These are phyloP conservation scores for Begonia loranthoides DNA, from an alignment of 306 rosid genomes.

Conservation along the genomic window DNA sequence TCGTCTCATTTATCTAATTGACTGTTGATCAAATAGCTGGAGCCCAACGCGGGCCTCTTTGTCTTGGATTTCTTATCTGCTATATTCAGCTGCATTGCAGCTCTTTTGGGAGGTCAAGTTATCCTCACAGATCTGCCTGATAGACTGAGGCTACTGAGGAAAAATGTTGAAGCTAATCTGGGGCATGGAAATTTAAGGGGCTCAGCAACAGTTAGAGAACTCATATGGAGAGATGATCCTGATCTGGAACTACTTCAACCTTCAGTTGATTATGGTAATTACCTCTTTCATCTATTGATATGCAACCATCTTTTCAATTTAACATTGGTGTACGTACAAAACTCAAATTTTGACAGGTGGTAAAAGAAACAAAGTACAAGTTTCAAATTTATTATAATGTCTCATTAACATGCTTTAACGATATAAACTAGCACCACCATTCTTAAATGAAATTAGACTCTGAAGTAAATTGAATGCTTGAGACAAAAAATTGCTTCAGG, in stretches of 20 bases:
- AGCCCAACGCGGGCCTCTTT: too few species aligned
- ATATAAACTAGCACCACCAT: too few species aligned
- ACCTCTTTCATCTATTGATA: background rate
- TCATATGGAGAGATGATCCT: constrained; percentile 72
- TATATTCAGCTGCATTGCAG: constrained; percentile 58
- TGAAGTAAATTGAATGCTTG: too few species aligned
- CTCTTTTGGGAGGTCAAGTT: constrained; percentile 71
- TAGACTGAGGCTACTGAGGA: constrained; percentile 55
- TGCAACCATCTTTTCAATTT: too few species aligned
- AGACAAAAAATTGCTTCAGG: too few species aligned
- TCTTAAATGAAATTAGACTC: background rate
- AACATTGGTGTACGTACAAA: too few species aligned
- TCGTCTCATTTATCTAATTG: too few species aligned
- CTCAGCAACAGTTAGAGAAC: constrained; percentile 45
- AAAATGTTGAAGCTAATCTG: constrained; percentile 58
- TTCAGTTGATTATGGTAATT: constrained; percentile 52
- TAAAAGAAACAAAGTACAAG: too few species aligned
- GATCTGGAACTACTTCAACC: constrained; percentile 38
- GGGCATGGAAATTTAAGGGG: constrained; percentile 36
- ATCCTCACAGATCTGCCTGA: constrained; percentile 68
- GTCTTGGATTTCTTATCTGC: constrained; percentile 5
- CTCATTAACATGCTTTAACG: too few species aligned
- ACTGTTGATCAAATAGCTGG: too few species aligned
- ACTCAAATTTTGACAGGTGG: too few species aligned
- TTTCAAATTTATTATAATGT: too few species aligned